Conservation (phyloP, 2,329 filamentous ascomycete genomes). For the Alternaria infectoria region DNA sequence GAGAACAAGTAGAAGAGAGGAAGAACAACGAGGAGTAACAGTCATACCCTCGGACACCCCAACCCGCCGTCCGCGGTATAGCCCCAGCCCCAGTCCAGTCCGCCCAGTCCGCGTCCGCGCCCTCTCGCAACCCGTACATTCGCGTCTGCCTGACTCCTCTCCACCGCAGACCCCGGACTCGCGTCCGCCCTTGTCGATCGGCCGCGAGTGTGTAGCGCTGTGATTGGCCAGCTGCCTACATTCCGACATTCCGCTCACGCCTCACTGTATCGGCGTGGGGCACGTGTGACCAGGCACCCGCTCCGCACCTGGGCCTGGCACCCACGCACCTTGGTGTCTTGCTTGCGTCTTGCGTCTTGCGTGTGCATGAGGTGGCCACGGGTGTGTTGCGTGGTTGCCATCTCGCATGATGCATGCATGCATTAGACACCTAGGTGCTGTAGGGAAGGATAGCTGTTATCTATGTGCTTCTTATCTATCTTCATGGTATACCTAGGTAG, state of each 20-base stretch:
- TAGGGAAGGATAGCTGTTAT: neutral
- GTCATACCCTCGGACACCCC: neutral
- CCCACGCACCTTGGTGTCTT: too few relatives aligned
- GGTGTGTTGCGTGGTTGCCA: neutral
- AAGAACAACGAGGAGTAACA: neutral
- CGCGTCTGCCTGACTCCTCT: neutral
- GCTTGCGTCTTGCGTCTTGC: neutral
- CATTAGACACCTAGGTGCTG: neutral
- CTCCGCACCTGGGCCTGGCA: neutral
- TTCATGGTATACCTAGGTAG: too few relatives aligned
- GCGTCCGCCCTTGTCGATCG: too few relatives aligned
- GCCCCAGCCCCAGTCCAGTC: neutral
- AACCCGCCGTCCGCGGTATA: neutral
- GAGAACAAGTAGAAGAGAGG: neutral
- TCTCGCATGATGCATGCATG: neutral
- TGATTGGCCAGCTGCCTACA: neutral
- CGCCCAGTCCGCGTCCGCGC: neutral
- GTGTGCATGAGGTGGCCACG: neutral
- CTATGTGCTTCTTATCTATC: neutral
- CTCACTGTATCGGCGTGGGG: constrained; percentile 8
- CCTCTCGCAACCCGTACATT: neutral
- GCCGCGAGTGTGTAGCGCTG: neutral
- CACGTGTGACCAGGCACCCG: constrained; percentile 20
- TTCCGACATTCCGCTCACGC: neutral
- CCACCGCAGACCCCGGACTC: neutral